These are phyloP conservation scores for Dalechampia spathulata DNA, from an alignment of 441 rosid genomes.

Conservation along the genomic window DNA sequence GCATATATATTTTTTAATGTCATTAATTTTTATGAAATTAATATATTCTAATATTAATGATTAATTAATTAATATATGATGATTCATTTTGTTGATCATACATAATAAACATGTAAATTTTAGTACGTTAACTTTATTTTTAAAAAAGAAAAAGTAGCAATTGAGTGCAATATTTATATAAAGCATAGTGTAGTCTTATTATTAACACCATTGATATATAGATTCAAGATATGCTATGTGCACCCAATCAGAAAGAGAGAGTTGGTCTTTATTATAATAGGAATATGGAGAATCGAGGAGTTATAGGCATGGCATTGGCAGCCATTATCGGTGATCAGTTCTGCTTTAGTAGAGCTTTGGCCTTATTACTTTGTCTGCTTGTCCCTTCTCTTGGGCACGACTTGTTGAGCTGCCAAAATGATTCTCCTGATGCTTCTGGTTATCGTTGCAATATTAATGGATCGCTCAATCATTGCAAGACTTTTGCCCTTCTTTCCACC, in stretches of 20 bases:
- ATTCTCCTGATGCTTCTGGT: conserved; percentile 42
- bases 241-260: conserved; percentile 15
- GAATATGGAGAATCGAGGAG: conserved; percentile 19
- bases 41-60: too few species aligned
- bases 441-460: conserved; percentile 34
- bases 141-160: too few species aligned
- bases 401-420: conserved; percentile 41
- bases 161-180: too few species aligned
- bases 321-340: conserved; percentile 21
- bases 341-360: conserved; percentile 32
- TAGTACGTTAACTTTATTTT: too few species aligned
- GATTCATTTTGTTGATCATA: too few species aligned
- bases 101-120: too few species aligned
- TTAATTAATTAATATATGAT: too few species aligned
- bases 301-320: conserved; percentile 37
- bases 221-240: conserved; percentile 61
- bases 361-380: conserved; percentile 26
- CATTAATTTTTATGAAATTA: too few species aligned
- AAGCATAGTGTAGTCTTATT: conserved; percentile 7
- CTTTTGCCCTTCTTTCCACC: conserved; percentile 52
- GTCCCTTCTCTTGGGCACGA: conserved; percentile 34
- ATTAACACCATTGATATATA: conserved; percentile 16
- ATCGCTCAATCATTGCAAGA: conserved; percentile 34
- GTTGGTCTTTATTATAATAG: too few species aligned
- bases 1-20: too few species aligned